Conservation (phyloP, 1,284 basidiomycete genomes). For the Grifola frondosa region DNA sequence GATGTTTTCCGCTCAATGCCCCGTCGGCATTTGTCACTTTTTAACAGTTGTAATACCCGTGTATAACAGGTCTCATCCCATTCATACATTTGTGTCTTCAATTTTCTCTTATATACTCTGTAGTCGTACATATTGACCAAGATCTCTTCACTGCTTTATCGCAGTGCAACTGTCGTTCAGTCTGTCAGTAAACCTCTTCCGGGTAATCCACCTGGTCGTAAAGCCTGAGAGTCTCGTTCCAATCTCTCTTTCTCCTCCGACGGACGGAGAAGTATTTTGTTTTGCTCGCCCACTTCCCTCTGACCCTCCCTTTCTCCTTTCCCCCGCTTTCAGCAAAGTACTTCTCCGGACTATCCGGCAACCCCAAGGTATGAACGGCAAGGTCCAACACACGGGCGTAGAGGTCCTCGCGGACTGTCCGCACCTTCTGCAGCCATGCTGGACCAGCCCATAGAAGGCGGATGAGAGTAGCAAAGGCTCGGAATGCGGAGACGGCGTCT, state of each 20-base stretch:
- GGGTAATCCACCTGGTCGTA: slow-evolving; percentile 81
- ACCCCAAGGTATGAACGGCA: slow-evolving; percentile 56
- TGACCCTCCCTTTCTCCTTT: slow-evolving; percentile 66
- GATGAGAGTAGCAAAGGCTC: slow-evolving; percentile 63
- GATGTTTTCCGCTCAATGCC: neutral
- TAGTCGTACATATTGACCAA: neutral
- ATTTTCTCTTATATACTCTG: neutral
- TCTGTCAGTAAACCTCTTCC: slow-evolving; percentile 37
- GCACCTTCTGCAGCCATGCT: slow-evolving; percentile 50
- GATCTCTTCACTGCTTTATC: neutral
- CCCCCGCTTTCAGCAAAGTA: slow-evolving; percentile 59
- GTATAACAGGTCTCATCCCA: neutral
- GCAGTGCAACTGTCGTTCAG: neutral
- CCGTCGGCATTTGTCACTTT: neutral
- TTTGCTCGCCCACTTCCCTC: slow-evolving; percentile 63
- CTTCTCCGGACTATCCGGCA: slow-evolving; percentile 68
- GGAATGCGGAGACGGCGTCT: slow-evolving; percentile 74
- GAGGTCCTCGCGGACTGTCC: slow-evolving; percentile 52
- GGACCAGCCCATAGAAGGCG: slow-evolving; percentile 68
- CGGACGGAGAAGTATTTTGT: slow-evolving; percentile 77
- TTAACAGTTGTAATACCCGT: slow-evolving; percentile 1
- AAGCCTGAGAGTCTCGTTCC: slow-evolving; percentile 79
- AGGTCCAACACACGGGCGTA: slow-evolving; percentile 63
- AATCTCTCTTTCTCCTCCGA: slow-evolving; percentile 79
- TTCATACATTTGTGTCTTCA: neutral